phyloP scores from a whole-genome alignment of 441 rosid genomes.

The Pelargonium australe region DNA sequence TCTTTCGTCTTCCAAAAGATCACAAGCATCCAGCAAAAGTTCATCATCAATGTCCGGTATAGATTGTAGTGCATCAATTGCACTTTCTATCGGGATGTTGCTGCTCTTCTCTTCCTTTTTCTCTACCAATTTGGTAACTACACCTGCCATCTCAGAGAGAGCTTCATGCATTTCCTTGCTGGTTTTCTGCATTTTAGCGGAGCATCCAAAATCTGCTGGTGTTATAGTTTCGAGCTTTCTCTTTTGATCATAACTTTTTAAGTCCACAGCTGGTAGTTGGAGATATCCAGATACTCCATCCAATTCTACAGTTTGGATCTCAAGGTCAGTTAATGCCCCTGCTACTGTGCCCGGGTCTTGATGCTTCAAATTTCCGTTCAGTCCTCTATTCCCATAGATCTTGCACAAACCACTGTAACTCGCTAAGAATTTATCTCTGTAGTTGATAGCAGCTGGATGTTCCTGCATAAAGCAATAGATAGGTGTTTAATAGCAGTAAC shows the following conservation, averaged over 20 bases:
- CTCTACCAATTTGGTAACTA: slow-evolving; percentile 12
- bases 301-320: slow-evolving; percentile 27
- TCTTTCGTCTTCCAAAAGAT: slow-evolving; percentile 74
- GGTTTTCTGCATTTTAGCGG: slow-evolving; percentile 41
- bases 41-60: slow-evolving; percentile 69
- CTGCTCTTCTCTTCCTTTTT: slow-evolving; percentile 28
- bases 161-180: slow-evolving; percentile 31
- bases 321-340: slow-evolving; percentile 26
- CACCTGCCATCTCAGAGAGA: slow-evolving; percentile 22
- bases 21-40: slow-evolving; percentile 74
- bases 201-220: slow-evolving; percentile 16
- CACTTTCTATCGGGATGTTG: slow-evolving; percentile 32
- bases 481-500: neutral
- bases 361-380: slow-evolving; percentile 24
- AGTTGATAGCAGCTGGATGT: slow-evolving; percentile 47
- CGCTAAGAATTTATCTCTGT: slow-evolving; percentile 42
- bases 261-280: slow-evolving; percentile 21
- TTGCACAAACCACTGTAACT: slow-evolving; percentile 43
- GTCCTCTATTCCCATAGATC: slow-evolving; percentile 37
- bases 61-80: slow-evolving; percentile 59
- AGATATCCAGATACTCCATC: slow-evolving; percentile 26
- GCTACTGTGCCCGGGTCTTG: slow-evolving; percentile 15
- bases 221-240: slow-evolving; percentile 33
- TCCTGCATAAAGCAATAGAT: slow-evolving; percentile 41
- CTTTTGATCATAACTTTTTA: slow-evolving; percentile 28